Conservation (phyloP, 2,329 filamentous ascomycete species). For the Trichoderma hamatum region DNA sequence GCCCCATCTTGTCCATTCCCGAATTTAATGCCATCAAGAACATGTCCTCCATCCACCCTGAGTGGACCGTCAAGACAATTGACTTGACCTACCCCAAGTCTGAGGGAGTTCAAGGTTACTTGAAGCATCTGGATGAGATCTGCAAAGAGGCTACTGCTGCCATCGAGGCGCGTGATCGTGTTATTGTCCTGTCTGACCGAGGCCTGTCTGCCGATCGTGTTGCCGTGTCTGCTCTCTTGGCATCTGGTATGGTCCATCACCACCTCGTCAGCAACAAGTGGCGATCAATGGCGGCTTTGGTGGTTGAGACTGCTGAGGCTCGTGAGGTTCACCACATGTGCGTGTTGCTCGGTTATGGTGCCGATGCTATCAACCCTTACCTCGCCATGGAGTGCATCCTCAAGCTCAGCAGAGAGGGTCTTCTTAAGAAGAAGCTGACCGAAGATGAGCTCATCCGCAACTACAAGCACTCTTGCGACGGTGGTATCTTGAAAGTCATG, state of each 20-base stretch:
- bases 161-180: constrained; percentile 79
- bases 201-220: constrained; percentile 82
- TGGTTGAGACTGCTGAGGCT: constrained; percentile 92
- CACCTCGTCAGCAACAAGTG: constrained; percentile 95
- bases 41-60: constrained; percentile 69
- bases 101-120: constrained; percentile 80
- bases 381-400: constrained; percentile 94
- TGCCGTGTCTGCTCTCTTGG: constrained; percentile 81
- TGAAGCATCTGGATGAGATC: constrained; percentile 84
- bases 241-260: constrained; percentile 92
- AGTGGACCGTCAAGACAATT: constrained; percentile 87
- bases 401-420: constrained; percentile 90
- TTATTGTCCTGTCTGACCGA: constrained; percentile 88
- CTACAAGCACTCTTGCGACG: constrained; percentile 95
- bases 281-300: constrained; percentile 82
- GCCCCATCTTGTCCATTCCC: constrained; percentile 83
- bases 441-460: constrained; percentile 86
- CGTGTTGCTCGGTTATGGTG: constrained; percentile 94
- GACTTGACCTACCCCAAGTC: constrained; percentile 92
- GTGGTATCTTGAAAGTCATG: constrained; percentile 98
- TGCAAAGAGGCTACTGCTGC: constrained; percentile 82
- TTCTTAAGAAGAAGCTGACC: constrained; percentile 86
- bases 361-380: constrained; percentile 92
- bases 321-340: constrained; percentile 99
- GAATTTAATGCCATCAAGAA: constrained; percentile 89